phyloP scores from a whole-genome alignment of 2,329 filamentous ascomycete species.

The Oidium heveae region DNA sequence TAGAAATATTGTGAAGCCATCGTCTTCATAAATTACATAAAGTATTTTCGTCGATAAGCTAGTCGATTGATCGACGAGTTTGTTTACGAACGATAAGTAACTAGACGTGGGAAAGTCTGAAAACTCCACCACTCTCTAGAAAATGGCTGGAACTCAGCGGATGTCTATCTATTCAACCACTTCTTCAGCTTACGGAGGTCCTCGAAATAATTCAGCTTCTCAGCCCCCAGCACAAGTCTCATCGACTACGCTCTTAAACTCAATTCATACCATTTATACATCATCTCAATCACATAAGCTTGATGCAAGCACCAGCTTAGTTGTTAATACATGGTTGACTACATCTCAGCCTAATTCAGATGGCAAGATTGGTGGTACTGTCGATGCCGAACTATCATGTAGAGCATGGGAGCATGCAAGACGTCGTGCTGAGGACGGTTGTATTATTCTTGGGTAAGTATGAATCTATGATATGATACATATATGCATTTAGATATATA shows the following conservation, averaged over 20 bases:
- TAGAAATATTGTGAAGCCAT: no score
- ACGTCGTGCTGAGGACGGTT: constrained; percentile 82
- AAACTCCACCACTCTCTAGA: constrained; percentile 3
- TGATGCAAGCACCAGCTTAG: constrained; percentile 72
- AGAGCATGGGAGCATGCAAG: constrained; percentile 93
- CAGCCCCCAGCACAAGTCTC: constrained; percentile 61
- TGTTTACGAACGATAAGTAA: background rate
- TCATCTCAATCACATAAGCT: constrained; percentile 61
- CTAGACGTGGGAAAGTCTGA: constrained; percentile 3
- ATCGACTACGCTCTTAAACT: constrained; percentile 77
- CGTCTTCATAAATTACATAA: no score
- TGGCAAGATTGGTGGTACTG: constrained; percentile 46
- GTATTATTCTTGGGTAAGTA: constrained; percentile 58
- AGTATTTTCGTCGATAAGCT: no score
- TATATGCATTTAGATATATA: background rate
- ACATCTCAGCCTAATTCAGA: constrained; percentile 44
- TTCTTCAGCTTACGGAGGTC: constrained; percentile 34
- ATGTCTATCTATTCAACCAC: constrained; percentile 40
- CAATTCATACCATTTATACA: constrained; percentile 71
- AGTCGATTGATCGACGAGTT: no score
- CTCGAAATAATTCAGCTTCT: constrained; percentile 28
- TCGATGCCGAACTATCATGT: constrained; percentile 53
- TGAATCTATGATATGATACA: background rate
- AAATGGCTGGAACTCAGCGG: constrained; percentile 13
- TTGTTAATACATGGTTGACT: constrained; percentile 89